Evolutionary conservation across 129 eudicot species (phyloP).

Genomic region (Arctium minus): DNA sequence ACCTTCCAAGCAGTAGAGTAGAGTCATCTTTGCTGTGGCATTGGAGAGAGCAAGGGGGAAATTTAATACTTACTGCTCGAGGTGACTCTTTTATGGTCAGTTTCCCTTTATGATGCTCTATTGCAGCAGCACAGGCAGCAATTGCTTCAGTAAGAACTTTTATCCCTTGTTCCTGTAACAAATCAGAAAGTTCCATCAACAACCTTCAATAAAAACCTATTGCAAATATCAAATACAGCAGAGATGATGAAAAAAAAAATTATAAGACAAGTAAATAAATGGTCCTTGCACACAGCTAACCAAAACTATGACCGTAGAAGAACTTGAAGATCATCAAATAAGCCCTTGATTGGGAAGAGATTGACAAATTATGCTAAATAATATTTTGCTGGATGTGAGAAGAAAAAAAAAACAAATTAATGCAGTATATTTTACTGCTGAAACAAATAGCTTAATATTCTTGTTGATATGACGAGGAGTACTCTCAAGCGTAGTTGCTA

Average conservation of each 20-base stretch:
- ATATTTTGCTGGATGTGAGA: not conserved
- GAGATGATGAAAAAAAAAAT: not conserved
- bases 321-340: not conserved
- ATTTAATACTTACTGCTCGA: conserved; percentile 49
- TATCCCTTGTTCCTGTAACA: conserved; percentile 66
- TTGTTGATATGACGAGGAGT: not conserved
- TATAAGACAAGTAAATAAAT: not conserved
- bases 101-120: conserved; percentile 61
- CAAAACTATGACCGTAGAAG: not conserved
- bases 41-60: not conserved
- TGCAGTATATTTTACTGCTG: not conserved
- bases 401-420: not conserved
- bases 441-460: not conserved
- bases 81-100: conserved; percentile 57
- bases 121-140: conserved; percentile 42
- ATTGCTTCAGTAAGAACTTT: conserved; percentile 48
- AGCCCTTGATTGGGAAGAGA: not conserved
- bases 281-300: not conserved
- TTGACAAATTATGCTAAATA: not conserved
- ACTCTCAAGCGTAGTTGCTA: not conserved
- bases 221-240: not conserved
- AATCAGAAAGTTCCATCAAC: conserved; percentile 7
- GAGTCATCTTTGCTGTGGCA: not conserved
- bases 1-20: not conserved
- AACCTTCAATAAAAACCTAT: not conserved